Percentiles rank a stretch among this genome's conserved stretches.
These are phyloP conservation scores for Cryptococcus sp. DNA, from an alignment of 1,284 basidiomycete species.

Conservation along the genomic window DNA sequence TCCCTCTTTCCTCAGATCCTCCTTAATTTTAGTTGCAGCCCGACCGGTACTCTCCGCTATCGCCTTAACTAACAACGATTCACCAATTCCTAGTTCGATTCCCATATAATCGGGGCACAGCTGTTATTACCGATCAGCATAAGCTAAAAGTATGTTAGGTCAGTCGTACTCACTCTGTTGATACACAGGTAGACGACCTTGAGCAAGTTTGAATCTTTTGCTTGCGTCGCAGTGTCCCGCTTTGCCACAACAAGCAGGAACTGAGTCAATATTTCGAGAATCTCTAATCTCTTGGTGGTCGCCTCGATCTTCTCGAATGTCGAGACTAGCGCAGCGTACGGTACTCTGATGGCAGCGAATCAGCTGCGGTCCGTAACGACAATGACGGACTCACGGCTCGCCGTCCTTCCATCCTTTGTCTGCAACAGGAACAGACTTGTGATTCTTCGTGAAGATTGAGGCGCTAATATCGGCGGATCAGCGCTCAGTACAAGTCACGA, in stretches of 20 bases:
- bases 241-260: constrained; percentile 88
- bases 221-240: constrained; percentile 49
- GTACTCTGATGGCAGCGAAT: constrained; percentile 63
- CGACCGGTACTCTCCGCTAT: constrained; percentile 94
- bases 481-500: not conserved
- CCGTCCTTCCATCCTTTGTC: constrained; percentile 84
- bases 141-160: not conserved
- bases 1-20: constrained; percentile 89
- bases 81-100: constrained; percentile 94
- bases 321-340: constrained; percentile 87
- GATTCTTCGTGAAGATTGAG: constrained; percentile 52
- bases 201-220: constrained; percentile 67
- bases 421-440: constrained; percentile 71
- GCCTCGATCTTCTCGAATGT: constrained; percentile 88
- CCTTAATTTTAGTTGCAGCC: constrained; percentile 77
- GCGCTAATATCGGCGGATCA: constrained; percentile 59
- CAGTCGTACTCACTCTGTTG: constrained; percentile 69
- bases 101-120: constrained; percentile 95
- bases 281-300: constrained; percentile 95
- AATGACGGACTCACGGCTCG: constrained; percentile 64
- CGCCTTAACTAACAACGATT: constrained; percentile 90
- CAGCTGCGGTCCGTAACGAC: constrained; percentile 3
- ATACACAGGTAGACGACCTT: constrained; percentile 95
- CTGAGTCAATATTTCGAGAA: constrained; percentile 81
- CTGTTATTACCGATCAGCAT: constrained; percentile 52